Base-by-base conservation (phyloP, 1,284 basidiomycete species). In the Pholiota adiposa region DNA sequence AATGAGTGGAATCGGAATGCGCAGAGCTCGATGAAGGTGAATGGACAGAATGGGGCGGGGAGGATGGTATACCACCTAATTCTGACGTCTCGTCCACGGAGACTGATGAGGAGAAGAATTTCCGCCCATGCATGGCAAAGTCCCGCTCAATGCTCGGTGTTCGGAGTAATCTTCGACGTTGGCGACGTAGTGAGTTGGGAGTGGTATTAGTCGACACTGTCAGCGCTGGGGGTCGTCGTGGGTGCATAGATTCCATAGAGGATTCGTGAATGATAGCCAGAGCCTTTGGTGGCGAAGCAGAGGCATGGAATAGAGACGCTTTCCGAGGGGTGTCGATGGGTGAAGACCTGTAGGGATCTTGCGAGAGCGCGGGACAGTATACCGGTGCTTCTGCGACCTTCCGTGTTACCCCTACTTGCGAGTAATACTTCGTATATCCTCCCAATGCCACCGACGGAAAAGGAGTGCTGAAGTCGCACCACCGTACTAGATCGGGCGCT, bases 391-490 rank as follows among this genome's bases (percentile, higher is more conserved):
- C 49, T 51, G 56, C 31, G 21, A 50, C 52, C 18, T 53, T 46
- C 14, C 43, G 40, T 18, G 40, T 51, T 34, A 53, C 61, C 61
- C 63, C 69, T 18, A 65, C 63, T 60, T 79, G 18, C 44, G 16
- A n/a, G 44, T 46, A 79, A 58, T 76, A 78, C 57, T 67, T 70
- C 18, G 63, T 72, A 64, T 79, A 79, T 11, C 76, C 76, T 18
- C 77, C 77, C 25, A 67, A 61, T 4, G 71, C 67, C 25, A 79
- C 73, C 8, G 65, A 66, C 7, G 76, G 76, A 59, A 79, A 78
- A 0, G 76, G 76, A 23, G 67, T 70, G 34, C 65, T 63, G 58
- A 76, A 73, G 33, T 70, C 72, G 50, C 72, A 72, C 66, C 73
- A 74, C 56, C 73, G 72, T 25, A 68, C 62, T 7, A 78, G 69